Percentiles rank a stretch among this genome's conserved stretches.
Evolutionary conservation across 2,329 filamentous ascomycete species (phyloP).

Genomic region (Fusarium sororula): DNA sequence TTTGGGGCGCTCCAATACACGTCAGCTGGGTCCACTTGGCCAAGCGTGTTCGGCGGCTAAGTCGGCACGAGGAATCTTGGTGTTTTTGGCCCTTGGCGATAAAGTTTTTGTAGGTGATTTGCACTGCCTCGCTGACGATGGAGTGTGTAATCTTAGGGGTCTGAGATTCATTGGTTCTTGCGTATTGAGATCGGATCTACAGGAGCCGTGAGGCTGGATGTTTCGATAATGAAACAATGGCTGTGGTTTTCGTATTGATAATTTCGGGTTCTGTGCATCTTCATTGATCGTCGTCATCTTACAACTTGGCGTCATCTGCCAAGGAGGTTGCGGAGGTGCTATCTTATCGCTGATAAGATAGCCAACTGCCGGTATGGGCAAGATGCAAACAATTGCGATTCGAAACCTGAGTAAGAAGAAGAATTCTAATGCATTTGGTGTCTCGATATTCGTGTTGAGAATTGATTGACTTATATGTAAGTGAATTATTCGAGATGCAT

Average conservation of each 20-base stretch:
- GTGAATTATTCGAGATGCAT: rapidly evolving
- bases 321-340: neutral
- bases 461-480: rapidly evolving
- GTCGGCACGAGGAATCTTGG: slow-evolving; percentile 16
- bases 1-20: slow-evolving; percentile 14
- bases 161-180: neutral
- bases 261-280: neutral
- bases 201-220: neutral
- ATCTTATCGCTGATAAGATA: neutral
- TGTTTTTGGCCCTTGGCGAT: slow-evolving; percentile 28
- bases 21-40: slow-evolving; percentile 42
- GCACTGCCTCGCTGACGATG: neutral
- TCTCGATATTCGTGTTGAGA: rapidly evolving
- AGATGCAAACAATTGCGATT: no score
- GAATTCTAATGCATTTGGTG: neutral
- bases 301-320: neutral
- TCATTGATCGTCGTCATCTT: neutral
- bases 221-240: neutral
- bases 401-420: no score
- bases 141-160: neutral
- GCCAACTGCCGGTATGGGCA: no score
- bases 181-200: neutral
- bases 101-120: neutral
- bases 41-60: slow-evolving; percentile 27
- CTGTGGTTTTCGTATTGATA: neutral